A percentile compares a stretch with the other conserved stretches of the same genome.
Evolutionary conservation across 768 basidiomycete species (phyloP).

Genomic region (Suillus bovinus): DNA sequence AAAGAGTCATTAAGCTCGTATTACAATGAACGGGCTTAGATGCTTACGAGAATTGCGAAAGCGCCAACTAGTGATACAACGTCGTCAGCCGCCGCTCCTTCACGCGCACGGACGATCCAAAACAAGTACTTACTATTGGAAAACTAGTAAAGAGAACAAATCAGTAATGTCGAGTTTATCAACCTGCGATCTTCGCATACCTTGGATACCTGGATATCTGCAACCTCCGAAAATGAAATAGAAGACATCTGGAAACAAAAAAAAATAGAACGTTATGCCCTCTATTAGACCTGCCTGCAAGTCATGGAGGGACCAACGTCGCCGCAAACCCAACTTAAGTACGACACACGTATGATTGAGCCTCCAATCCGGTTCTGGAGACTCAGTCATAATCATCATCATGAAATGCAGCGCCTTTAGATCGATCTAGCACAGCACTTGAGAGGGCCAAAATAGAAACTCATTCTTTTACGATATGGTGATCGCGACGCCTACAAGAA

Average conservation of each 20-base stretch:
- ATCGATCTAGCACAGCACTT: background rate
- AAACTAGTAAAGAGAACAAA: slow-evolving; percentile 12
- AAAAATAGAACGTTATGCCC: background rate
- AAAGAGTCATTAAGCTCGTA: background rate
- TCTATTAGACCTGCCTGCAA: background rate
- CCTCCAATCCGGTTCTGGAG: background rate
- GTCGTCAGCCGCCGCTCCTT: background rate
- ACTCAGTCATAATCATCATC: background rate
- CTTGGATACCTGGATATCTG: slow-evolving; percentile 18
- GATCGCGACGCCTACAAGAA: background rate
- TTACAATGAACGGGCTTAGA: background rate
- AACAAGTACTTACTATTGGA: slow-evolving; percentile 15
- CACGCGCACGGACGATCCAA: background rate
- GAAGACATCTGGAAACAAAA: background rate
- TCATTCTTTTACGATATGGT: background rate
- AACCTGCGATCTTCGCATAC: slow-evolving; percentile 7
- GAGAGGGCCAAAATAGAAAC: background rate
- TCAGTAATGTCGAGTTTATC: background rate
- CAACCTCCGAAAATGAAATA: slow-evolving; percentile 8
- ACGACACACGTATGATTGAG: background rate
- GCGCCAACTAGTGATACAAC: slow-evolving; percentile 16
- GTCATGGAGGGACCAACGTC: background rate
- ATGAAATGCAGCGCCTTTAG: background rate
- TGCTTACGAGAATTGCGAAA: slow-evolving; percentile 18
- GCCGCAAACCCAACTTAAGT: background rate